These are phyloP conservation scores for Mortierella sp. DNA, from an alignment of 371 early-diverging fungal species.

Conservation along the genomic window DNA sequence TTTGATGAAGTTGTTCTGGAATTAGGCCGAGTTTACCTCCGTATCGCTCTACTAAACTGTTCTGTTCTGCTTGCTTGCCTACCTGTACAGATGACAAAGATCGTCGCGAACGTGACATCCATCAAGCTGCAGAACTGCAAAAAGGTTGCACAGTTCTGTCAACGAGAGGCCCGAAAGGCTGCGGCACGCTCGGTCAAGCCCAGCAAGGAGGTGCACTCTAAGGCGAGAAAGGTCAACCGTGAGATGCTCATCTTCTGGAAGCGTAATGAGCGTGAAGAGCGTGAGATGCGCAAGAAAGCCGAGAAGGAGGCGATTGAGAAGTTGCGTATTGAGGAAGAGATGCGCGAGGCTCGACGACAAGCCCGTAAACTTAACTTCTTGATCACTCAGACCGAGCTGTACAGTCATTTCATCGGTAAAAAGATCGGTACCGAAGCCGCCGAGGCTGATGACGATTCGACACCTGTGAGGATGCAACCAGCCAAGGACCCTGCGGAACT, in stretches of 20 bases:
- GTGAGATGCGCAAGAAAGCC: conserved; percentile 90
- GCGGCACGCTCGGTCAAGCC: conserved; percentile 49
- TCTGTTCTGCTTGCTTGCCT: not conserved
- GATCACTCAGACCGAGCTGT: conserved; percentile 97
- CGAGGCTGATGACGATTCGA: conserved; percentile 40
- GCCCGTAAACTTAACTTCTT: conserved; percentile 96
- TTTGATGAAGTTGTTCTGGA: not conserved
- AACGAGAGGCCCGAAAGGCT: conserved; percentile 65
- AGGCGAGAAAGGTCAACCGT: conserved; percentile 46
- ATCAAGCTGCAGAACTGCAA: conserved; percentile 69
- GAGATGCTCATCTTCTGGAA: conserved; percentile 91
- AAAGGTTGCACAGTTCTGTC: conserved; percentile 69
- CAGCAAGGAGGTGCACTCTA: conserved; percentile 33
- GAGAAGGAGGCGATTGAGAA: conserved; percentile 92
- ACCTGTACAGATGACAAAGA: conserved; percentile 59
- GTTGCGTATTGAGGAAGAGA: conserved; percentile 87
- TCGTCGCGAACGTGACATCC: conserved; percentile 63
- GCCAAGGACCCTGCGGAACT: conserved; percentile 27
- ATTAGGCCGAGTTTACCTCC: too few species aligned
- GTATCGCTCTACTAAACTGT: too few species aligned
- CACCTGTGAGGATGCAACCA: conserved; percentile 37
- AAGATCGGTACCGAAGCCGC: conserved; percentile 74
- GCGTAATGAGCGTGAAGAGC: conserved; percentile 89
- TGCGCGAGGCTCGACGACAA: conserved; percentile 90
- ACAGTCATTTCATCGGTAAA: conserved; percentile 95